Evolutionary conservation across 352 stramenopile genomes (phyloP).

Genomic region (Phytophthora pinifolia): DNA sequence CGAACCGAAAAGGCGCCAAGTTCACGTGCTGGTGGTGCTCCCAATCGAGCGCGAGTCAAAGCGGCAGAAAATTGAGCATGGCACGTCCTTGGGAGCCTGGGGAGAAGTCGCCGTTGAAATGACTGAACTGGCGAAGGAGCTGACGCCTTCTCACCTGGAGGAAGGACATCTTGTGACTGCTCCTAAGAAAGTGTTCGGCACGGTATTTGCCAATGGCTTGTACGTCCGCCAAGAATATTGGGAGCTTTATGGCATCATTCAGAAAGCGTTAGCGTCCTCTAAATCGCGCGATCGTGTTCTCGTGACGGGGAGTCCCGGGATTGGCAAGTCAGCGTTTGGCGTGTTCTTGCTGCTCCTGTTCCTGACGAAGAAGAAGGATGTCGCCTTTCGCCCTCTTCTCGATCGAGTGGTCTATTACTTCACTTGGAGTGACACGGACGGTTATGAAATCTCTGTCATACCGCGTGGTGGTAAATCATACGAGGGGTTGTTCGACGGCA

Average conservation of each 20-base stretch:
- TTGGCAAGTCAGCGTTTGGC: conserved; percentile 25
- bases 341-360: conserved; percentile 24
- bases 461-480: conserved; percentile 3
- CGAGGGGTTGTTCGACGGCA: conserved; percentile 18
- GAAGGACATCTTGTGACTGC: no score
- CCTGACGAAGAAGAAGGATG: conserved; percentile 23
- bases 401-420: conserved; percentile 6
- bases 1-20: no score
- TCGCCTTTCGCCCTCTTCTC: conserved; percentile 17
- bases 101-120: no score
- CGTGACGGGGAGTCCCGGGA: conserved; percentile 19
- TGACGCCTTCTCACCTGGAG: no score
- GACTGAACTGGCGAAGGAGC: no score
- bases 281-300: neutral
- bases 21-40: no score
- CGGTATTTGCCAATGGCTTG: conserved; percentile 4
- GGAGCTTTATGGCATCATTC: conserved; percentile 15
- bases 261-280: neutral
- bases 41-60: no score
- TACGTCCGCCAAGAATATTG: conserved; percentile 28
- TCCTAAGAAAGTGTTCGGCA: neutral
- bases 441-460: conserved; percentile 1
- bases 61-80: no score
- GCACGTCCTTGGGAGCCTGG: no score
- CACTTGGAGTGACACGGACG: conserved; percentile 6